Conservation (phyloP, 495 filamentous ascomycete genomes). For the Hyaloscypha bicolor region DNA sequence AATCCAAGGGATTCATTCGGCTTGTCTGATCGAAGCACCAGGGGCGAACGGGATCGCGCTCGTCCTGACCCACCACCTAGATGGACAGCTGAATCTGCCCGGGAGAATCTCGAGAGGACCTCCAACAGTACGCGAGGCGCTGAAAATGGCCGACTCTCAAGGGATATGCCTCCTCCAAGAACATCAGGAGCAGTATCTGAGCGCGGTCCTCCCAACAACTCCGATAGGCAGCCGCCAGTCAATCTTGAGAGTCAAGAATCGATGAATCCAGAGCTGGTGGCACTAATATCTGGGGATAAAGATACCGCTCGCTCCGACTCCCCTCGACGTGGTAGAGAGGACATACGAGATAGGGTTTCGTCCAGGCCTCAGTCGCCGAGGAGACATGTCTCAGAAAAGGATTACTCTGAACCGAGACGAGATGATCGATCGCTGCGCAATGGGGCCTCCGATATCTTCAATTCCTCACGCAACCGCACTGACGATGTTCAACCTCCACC, state of each 20-base stretch:
- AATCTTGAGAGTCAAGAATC: constrained; percentile 35
- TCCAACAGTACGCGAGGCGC: constrained; percentile 14
- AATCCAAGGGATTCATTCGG: constrained; percentile 32
- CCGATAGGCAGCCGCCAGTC: constrained; percentile 21
- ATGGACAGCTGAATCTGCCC: constrained; percentile 28
- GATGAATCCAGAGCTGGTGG: constrained; percentile 60
- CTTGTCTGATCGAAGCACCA: constrained; percentile 28
- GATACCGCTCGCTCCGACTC: constrained; percentile 34
- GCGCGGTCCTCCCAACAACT: constrained; percentile 24
- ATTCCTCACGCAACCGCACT: constrained; percentile 42
- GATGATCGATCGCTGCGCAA: constrained; percentile 48
- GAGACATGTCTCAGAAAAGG: constrained; percentile 42
- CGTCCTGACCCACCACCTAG: constrained; percentile 30
- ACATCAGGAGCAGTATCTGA: constrained; percentile 43
- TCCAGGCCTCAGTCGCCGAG: constrained; percentile 53
- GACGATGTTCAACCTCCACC: constrained; percentile 35
- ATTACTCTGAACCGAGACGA: constrained; percentile 40
- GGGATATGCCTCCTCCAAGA: constrained; percentile 37
- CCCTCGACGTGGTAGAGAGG: constrained; percentile 46
- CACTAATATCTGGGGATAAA: constrained; percentile 48
- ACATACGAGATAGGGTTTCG: constrained; percentile 44
- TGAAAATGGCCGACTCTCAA: constrained; percentile 27
- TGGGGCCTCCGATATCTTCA: constrained; percentile 28
- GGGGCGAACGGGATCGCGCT: constrained; percentile 24
- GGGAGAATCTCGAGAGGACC: constrained; percentile 28